Conservation (phyloP, 345 rosid genomes). For the Hibiscus tridactylites region DNA sequence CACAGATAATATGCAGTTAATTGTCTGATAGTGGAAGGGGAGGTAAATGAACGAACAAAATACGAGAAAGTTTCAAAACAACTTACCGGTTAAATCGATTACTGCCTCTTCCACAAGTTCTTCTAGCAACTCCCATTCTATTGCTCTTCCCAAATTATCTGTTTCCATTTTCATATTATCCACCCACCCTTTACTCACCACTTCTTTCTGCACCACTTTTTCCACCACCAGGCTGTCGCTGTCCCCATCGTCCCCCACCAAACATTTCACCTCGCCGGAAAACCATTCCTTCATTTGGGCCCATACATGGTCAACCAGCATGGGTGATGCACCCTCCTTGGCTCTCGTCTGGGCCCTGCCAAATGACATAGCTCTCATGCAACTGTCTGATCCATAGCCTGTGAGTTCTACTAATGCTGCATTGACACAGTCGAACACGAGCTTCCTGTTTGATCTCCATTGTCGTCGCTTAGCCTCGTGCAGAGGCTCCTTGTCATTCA, state of each 20-base stretch:
- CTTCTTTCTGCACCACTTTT: conserved; percentile 57
- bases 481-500: conserved; percentile 37
- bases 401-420: conserved; percentile 42
- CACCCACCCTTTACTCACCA: conserved; percentile 62
- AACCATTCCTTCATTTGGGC: conserved; percentile 60
- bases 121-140: conserved; percentile 52
- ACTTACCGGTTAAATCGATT: conserved; percentile 37
- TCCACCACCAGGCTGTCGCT: conserved; percentile 56
- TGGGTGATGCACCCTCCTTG: conserved; percentile 14
- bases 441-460: conserved; percentile 52
- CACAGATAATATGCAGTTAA: conserved; percentile 11
- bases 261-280: conserved; percentile 24
- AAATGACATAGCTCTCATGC: conserved; percentile 18
- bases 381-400: conserved; percentile 24
- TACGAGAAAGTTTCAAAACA: conserved; percentile 11
- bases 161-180: conserved; percentile 42
- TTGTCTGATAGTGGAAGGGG: not conserved
- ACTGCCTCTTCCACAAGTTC: conserved; percentile 83
- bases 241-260: conserved; percentile 39
- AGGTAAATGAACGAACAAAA: not conserved
- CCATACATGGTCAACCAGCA: conserved; percentile 63
- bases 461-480: conserved; percentile 70
- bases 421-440: conserved; percentile 67
- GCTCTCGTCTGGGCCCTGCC: conserved; percentile 11
- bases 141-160: conserved; percentile 44